Conservation (phyloP, 2,329 filamentous ascomycete genomes). For the Colletotrichum higginsianum region DNA sequence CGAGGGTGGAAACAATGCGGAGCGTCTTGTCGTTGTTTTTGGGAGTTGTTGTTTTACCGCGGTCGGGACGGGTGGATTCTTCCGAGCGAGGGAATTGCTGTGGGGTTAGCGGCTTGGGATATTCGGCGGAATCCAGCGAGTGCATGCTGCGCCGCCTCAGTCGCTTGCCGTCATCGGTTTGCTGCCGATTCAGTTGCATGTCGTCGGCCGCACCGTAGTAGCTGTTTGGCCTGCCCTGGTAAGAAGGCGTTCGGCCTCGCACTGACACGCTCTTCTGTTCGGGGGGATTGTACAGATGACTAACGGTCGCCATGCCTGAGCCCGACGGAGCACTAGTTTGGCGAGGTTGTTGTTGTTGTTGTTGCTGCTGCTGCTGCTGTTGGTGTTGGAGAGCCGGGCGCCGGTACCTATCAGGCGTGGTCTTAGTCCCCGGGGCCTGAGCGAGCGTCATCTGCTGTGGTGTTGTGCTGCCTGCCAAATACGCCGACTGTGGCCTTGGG, state of each 20-base stretch:
- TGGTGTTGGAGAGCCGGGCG: conserved; percentile 68
- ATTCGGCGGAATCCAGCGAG: conserved; percentile 67
- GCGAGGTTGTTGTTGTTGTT: conserved; percentile 55
- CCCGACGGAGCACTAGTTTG: conserved; percentile 61
- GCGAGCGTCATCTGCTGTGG: conserved; percentile 65
- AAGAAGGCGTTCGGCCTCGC: conserved; percentile 51
- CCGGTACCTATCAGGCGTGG: conserved; percentile 87
- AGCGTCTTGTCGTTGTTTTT: conserved; percentile 55
- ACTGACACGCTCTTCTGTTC: conserved; percentile 38
- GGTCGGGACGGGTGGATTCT: conserved; percentile 44
- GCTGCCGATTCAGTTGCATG: conserved; percentile 72
- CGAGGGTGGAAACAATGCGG: conserved; percentile 51
- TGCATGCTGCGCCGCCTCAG: conserved; percentile 89
- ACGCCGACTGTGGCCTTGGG: conserved; percentile 60
- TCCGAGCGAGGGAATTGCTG: conserved; percentile 53
- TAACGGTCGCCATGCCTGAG: conserved; percentile 68
- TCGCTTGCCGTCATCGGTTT: conserved; percentile 80
- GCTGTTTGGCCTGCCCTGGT: conserved; percentile 66
- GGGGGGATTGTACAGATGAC: conserved; percentile 68
- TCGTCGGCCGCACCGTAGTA: conserved; percentile 74
- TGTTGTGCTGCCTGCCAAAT: conserved; percentile 53
- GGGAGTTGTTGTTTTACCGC: conserved; percentile 35
- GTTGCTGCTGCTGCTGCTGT: too few species aligned
- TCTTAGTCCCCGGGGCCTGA: conserved; percentile 73
- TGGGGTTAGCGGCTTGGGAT: conserved; percentile 56